A percentile compares a stretch with the other conserved stretches of the same genome.
Evolutionary conservation across 1,284 basidiomycete genomes (phyloP).

Genomic region (Ganoderma sinense): DNA sequence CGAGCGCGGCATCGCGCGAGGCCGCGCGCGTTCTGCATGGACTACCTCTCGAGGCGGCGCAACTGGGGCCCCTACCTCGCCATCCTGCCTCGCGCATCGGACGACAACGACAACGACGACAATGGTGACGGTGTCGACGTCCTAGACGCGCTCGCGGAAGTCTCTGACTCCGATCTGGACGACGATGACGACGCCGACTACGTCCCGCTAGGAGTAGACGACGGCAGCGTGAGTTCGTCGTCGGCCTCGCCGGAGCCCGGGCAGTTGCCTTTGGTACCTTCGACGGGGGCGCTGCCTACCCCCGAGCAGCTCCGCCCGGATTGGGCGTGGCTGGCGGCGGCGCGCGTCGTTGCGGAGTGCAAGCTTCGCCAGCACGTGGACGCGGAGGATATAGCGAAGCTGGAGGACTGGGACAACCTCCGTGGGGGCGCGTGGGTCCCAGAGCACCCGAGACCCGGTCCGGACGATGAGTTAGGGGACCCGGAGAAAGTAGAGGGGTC

Average conservation of each 20-base stretch:
- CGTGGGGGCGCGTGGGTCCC: constrained; percentile 48
- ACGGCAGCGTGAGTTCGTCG: constrained; percentile 18
- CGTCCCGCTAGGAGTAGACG: constrained; percentile 29
- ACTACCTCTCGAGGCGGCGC: constrained; percentile 49
- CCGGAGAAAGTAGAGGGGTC: neutral
- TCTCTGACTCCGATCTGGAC: constrained; percentile 24
- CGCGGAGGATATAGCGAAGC: constrained; percentile 33
- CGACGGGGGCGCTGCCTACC: constrained; percentile 3
- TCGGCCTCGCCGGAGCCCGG: constrained; percentile 10
- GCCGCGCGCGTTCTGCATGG: constrained; percentile 54
- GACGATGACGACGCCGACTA: constrained; percentile 32
- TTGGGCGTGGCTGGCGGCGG: constrained; percentile 41
- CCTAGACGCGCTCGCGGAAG: constrained; percentile 12
- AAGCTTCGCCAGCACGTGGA: constrained; percentile 35
- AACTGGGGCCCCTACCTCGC: constrained; percentile 57
- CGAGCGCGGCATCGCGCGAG: constrained; percentile 39
- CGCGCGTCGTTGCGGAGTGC: constrained; percentile 38
- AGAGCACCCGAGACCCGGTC: neutral
- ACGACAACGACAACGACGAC: neutral
- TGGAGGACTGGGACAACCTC: constrained; percentile 46
- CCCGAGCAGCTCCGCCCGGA: constrained; percentile 33
- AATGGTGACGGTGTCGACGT: neutral
- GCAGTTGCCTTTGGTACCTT: neutral
- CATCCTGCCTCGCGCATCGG: neutral
- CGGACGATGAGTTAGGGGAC: neutral